Conservation (phyloP, 805 yeast species). For the Candida qinlingensis region DNA sequence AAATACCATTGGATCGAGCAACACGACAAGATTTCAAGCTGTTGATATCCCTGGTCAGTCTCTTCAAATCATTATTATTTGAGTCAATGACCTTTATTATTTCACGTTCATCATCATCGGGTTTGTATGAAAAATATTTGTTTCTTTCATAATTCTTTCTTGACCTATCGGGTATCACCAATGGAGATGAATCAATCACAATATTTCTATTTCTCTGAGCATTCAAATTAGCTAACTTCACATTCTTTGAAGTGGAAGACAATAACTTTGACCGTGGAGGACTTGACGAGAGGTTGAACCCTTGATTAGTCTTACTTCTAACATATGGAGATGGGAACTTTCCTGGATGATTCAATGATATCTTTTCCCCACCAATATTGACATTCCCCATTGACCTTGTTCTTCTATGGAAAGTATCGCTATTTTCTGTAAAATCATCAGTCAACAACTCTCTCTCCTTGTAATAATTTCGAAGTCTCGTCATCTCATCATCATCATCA, state of each 20-base stretch:
- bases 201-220: slow-evolving; percentile 5
- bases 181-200: slow-evolving; percentile 10
- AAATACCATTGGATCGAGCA: slow-evolving; percentile 2
- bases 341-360: slow-evolving; percentile 19
- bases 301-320: neutral
- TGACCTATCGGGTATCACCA: slow-evolving; percentile 3
- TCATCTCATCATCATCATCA: neutral
- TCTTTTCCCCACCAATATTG: neutral
- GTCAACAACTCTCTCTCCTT: slow-evolving; percentile 18
- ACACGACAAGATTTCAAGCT: slow-evolving; percentile 10
- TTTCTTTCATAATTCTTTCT: too few species aligned
- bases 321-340: slow-evolving; percentile 23
- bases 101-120: slow-evolving; percentile 4
- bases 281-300: neutral
- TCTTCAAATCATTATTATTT: slow-evolving; percentile 20
- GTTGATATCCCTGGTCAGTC: slow-evolving; percentile 20
- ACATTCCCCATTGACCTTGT: slow-evolving; percentile 4
- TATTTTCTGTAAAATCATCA: slow-evolving; percentile 4
- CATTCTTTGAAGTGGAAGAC: slow-evolving; percentile 11
- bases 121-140: neutral
- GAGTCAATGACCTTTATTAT: slow-evolving; percentile 3
- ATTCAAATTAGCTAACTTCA: slow-evolving; percentile 4
- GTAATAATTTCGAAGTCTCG: slow-evolving; percentile 5
- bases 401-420: slow-evolving; percentile 7
- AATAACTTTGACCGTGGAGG: slow-evolving; percentile 3